These are phyloP conservation scores for Cynara cardunculus DNA, from an alignment of 129 eudicot species.

Conservation along the genomic window DNA sequence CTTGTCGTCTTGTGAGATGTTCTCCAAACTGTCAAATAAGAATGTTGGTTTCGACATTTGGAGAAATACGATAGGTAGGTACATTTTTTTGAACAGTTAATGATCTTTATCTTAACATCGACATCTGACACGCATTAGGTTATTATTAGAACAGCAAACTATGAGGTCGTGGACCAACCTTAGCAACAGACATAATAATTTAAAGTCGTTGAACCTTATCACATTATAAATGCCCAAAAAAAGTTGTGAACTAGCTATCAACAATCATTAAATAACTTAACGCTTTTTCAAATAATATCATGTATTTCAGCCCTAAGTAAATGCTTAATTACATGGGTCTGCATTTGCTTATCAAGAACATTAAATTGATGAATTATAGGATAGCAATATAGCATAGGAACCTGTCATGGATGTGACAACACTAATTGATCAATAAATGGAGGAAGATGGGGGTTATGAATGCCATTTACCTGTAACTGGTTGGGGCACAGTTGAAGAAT, in stretches of 20 bases:
- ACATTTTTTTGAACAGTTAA: background rate
- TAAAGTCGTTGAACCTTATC: background rate
- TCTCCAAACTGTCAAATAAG: background rate
- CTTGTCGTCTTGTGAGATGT: background rate
- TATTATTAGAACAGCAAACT: background rate
- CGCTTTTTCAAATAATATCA: background rate
- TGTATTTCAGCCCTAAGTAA: background rate
- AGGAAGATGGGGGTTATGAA: constrained; percentile 17
- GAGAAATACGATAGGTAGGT: background rate
- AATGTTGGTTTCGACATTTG: background rate
- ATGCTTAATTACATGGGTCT: background rate
- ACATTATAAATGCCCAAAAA: background rate
- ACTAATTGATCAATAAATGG: constrained; percentile 27
- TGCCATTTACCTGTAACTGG: constrained; percentile 67
- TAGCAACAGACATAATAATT: background rate
- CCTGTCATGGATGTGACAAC: constrained; percentile 4
- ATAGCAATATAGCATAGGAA: background rate
- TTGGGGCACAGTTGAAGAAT: constrained; percentile 74
- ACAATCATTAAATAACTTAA: background rate
- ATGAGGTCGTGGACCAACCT: constrained; percentile 12
- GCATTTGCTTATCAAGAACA: background rate
- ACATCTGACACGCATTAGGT: background rate
- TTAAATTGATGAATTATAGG: background rate
- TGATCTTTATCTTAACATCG: background rate
- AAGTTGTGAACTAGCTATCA: background rate